Base-by-base conservation (phyloP, 164 flowering plant species). In the Platanus orientalis region DNA sequence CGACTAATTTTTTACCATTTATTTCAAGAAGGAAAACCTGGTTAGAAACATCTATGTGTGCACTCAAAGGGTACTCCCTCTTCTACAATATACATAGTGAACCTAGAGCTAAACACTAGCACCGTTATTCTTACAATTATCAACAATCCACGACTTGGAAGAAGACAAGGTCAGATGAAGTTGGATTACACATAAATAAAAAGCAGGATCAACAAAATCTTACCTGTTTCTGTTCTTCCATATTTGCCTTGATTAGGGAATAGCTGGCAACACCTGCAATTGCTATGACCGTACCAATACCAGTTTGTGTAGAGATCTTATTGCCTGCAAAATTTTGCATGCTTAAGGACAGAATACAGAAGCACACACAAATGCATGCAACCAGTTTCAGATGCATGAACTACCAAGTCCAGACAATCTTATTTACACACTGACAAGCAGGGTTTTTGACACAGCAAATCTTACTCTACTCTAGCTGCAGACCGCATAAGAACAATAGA, bases 191-290 rank as follows among this genome's bases (percentile, higher is more conserved):
- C 49, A 45, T 45, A 45, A 45, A 45, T 14, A 14, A 45, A 45
- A 45, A 14, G 6, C n/a, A 45, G 20, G 4, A 16, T n/a, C 19
- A 28, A n/a, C 17, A n/a, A 36, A 39, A n/a, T 44, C 69, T 72
- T 66, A 86, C 92, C 65, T 72, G 58, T 68, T 86, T 80, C 42
- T 82, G 49, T 66, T 81, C 89, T 67, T 84, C 92, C 47, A 84
- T 76, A 58, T 80, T 82, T 57, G 89, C 92, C 65, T 84, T 86
- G 50, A 86, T 84, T 9, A 86, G 60, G 36, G 92, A 84, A 76
- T 84, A 84, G 52, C 84, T 73, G 66, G 92, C 92, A 54, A 86
- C 89, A 12, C 92, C 92, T 7, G 81, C 84, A 68, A 86, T 86
- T 57, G 89, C 92, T 58, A 84, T 78, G 12, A 71, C 80, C 26